Evolutionary conservation across 2,329 filamentous ascomycete genomes (phyloP), one percentile per base, ranked within the genome.

Genomic region (Aspergillus sp.): DNA sequence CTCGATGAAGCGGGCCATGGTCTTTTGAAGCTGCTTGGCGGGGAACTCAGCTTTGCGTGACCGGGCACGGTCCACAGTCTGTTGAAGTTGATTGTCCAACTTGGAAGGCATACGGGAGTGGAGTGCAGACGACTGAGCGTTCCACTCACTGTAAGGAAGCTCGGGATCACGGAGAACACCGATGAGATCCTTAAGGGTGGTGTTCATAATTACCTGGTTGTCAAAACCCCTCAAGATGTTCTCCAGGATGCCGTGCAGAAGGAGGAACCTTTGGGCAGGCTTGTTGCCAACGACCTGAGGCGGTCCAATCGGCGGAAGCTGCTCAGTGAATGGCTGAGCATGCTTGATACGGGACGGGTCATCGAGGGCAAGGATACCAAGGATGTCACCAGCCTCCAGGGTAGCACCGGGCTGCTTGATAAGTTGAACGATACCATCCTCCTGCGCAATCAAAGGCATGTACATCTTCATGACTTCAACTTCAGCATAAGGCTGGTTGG

Each of bases 381-480:
- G 86, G 60, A 99, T 98, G 73, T 99, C 95, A 76, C 95, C 95
- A 72, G 95, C 95, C 76, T 98, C 93, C 48, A 99, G 89, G 17
- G 92, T 96, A n/a, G 95, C 90, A 75, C 95, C 95, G 62, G 95
- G 95, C 80, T 98, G 95, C 86, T 99, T 99, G 83, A 99, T 96
- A 69, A 99, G 86, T 80, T 97, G 95, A 56, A 99, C 93, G 54
- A 96, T 85, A 81, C 95, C 95, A 68, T 96, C 95, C 76, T 99
- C 95, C 73, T 93, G 89, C 3, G 95, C 90, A 61, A 99, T 85
- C 55, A 99, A 83, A 70, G 95, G 95, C 95, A 99, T 99, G 84
- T 98, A 98, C 95, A 99, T 99, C 85, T 99, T 99, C 95, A 99
- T 99, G 78, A 99, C 95, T 79, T 99, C 95, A 41, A 99, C 93